Percentiles rank a stretch among this genome's conserved stretches.
Evolutionary conservation across 768 basidiomycete genomes (phyloP).

Genomic region (Guyanaporus albipodus): DNA sequence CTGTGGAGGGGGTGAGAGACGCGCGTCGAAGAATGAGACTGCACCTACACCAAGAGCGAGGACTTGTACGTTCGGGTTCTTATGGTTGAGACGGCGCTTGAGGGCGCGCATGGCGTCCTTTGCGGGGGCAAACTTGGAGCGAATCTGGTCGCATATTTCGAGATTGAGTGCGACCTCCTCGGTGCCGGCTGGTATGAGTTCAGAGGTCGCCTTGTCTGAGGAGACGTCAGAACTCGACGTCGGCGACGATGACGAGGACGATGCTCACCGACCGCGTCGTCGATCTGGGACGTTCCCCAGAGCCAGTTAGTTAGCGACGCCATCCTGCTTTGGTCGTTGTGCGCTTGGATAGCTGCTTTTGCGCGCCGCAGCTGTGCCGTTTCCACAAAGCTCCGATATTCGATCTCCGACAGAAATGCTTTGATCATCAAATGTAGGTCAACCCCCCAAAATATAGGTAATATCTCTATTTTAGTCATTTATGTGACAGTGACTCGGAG

Average conservation of each 20-base stretch:
- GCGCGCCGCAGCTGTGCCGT: conserved; percentile 18
- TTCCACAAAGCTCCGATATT: conserved; percentile 13
- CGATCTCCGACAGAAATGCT: conserved; percentile 18
- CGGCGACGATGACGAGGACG: not conserved
- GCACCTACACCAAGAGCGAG: conserved; percentile 75
- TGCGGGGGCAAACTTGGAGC: conserved; percentile 81
- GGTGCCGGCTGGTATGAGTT: conserved; percentile 72
- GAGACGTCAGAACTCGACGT: conserved; percentile 26
- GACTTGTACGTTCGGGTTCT: conserved; percentile 94
- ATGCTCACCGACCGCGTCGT: conserved; percentile 75
- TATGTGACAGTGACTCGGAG: conserved; percentile 21
- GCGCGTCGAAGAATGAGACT: not conserved
- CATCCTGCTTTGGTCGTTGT: conserved; percentile 37
- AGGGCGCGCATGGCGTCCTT: conserved; percentile 86
- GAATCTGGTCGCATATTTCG: conserved; percentile 95
- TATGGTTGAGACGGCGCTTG: conserved; percentile 83
- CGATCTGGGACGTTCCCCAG: conserved; percentile 80
- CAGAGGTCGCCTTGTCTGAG: conserved; percentile 91
- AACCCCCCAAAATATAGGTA: not conserved
- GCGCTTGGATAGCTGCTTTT: not conserved
- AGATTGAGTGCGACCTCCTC: conserved; percentile 93
- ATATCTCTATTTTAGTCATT: not conserved
- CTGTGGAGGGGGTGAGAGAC: conserved; percentile 35
- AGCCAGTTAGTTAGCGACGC: conserved; percentile 63
- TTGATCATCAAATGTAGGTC: not conserved